Conservation (phyloP, 768 basidiomycete genomes). For the Boletus speciosus region DNA sequence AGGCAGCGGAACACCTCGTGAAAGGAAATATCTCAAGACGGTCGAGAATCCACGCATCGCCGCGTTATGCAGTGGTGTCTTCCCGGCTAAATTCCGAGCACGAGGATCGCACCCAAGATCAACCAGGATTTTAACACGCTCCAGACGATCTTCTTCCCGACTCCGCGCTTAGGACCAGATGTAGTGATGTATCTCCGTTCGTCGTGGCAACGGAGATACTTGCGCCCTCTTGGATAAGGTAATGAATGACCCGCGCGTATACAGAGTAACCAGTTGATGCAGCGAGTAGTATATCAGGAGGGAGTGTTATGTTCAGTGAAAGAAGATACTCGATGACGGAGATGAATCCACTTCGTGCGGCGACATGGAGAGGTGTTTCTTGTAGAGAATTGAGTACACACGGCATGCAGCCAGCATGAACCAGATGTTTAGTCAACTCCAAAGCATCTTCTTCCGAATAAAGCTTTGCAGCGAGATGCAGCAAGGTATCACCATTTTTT, state of each 20-base stretch:
- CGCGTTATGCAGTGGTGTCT: background rate
- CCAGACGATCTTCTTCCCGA: background rate
- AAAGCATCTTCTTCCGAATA: background rate
- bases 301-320: background rate
- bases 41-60: background rate
- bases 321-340: background rate
- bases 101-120: slow-evolving; percentile 1
- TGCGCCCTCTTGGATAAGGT: background rate
- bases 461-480: background rate
- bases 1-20: background rate
- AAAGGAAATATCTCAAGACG: background rate
- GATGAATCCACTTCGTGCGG: background rate
- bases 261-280: background rate
- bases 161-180: background rate
- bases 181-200: background rate
- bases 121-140: background rate
- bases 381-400: background rate
- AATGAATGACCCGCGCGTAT: background rate
- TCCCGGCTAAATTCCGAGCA: background rate
- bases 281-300: background rate
- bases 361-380: background rate
- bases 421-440: background rate
- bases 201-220: background rate
- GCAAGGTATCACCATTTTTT: background rate
- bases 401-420: background rate